Evolutionary conservation across 2,329 filamentous ascomycete species (phyloP), one percentile per base, ranked within the genome.

Genomic region (Fusarium albosuccineum): DNA sequence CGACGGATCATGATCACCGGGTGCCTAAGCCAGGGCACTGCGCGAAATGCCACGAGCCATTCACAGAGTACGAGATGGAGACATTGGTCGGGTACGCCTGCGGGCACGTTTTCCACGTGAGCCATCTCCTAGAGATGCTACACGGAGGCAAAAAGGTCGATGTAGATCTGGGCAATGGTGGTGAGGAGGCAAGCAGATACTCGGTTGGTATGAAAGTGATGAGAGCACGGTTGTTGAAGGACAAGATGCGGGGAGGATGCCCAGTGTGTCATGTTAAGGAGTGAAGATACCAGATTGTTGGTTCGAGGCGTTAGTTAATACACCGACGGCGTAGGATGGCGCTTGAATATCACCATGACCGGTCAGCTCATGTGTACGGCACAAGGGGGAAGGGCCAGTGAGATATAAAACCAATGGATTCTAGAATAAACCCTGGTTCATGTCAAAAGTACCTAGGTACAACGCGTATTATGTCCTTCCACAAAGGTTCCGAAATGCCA

Each of bases 201-300:
- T 92, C 91, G 54, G 89, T 98, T 7, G 92, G 93, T 0, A 88
- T 91, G 30, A 97, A 97, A 79, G 93, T 97, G 29, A 96, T 92
- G 67, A 92, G 93, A 75, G 94, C 94, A 39, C 87, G 93, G 66
- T 77, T 97, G 56, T 79, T 97, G 62, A 86, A 89, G 69, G 91
- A 94, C 72, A 88, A 88, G 63, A 84, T 95, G 36, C 81, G 83
- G 45, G 85, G 84, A 9, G 90, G 90, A 0, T 92, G 90, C 78
- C 87, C 89, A 0, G 81, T 90, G 16, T 91, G 89, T 72, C 74
- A 76, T 54, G 65, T 68, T 39, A 67, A 64, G 50, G 64, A 70
- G 56, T 69, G 60, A 59, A 48, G 33, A 62, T 57, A 62, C 52
- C 50, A 63, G 45, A 51, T 49, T 63, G 62, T 44, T 48, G 33